phyloP scores from a whole-genome alignment of 2,329 filamentous ascomycete genomes.

The Furcasterigmium sp. region DNA sequence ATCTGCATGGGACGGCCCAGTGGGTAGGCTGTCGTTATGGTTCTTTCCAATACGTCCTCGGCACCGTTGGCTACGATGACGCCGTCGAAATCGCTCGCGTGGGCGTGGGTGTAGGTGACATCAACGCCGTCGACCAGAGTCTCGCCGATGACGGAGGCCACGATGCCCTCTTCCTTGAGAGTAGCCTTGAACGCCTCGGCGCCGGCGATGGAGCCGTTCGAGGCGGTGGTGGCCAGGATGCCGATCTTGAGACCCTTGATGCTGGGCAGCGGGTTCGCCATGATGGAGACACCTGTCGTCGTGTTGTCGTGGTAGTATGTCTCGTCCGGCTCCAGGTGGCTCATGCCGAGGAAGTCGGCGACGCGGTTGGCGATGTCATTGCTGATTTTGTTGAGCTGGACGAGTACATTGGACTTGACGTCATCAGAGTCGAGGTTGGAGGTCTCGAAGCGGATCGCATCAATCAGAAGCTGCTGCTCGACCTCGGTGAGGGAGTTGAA shows the following conservation, averaged over 20 bases:
- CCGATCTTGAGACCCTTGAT: constrained; percentile 61
- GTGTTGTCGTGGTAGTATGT: constrained; percentile 66
- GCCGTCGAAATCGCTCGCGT: constrained; percentile 57
- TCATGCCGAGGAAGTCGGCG: constrained; percentile 53
- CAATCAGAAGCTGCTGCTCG: constrained; percentile 68
- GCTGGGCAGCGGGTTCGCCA: constrained; percentile 50
- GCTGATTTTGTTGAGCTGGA: constrained; percentile 63
- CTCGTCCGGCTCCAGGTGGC: constrained; percentile 51
- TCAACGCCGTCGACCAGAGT: constrained; percentile 47
- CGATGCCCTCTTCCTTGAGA: constrained; percentile 46
- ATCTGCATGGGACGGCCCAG: constrained; percentile 59
- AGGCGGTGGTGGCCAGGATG: constrained; percentile 46
- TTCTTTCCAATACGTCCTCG: constrained; percentile 42
- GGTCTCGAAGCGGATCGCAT: constrained; percentile 68
- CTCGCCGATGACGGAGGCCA: constrained; percentile 57
- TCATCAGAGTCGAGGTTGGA: constrained; percentile 50
- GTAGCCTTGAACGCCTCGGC: constrained; percentile 43
- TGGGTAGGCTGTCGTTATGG: constrained; percentile 54
- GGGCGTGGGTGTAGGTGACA: constrained; percentile 59
- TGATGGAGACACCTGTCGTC: constrained; percentile 56
- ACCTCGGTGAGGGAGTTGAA: constrained; percentile 63
- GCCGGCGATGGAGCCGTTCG: constrained; percentile 37
- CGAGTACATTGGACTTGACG: constrained; percentile 61
- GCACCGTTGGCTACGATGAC: constrained; percentile 55
- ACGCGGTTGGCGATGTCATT: constrained; percentile 64